Evolutionary conservation across 768 basidiomycete genomes (phyloP).

Genomic region (Rhodotorula babjevae): DNA sequence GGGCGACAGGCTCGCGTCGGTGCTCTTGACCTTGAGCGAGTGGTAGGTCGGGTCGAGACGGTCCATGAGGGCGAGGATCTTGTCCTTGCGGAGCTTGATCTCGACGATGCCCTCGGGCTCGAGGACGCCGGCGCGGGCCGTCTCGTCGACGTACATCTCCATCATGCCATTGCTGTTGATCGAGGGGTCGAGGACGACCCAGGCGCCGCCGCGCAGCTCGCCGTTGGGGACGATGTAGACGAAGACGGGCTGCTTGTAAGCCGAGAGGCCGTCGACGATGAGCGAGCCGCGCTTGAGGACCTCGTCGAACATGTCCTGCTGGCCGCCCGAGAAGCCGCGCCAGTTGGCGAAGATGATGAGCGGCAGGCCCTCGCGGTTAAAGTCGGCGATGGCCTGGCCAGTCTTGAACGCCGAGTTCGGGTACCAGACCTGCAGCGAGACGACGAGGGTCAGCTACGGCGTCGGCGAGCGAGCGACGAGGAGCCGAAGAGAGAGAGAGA

Average conservation of each 20-base stretch:
- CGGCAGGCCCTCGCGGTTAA: conserved; percentile 92
- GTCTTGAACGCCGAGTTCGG: conserved; percentile 99
- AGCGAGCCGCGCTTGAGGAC: conserved; percentile 44
- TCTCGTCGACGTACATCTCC: conserved; percentile 96
- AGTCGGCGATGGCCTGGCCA: conserved; percentile 97
- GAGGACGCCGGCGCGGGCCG: conserved; percentile 86
- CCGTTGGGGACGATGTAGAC: conserved; percentile 98
- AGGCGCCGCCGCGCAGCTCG: conserved; percentile 96
- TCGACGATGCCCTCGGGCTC: conserved; percentile 97
- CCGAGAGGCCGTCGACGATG: conserved; percentile 95
- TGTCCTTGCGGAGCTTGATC: conserved; percentile 95
- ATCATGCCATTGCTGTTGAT: conserved; percentile 89
- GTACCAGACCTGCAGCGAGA: conserved; percentile 69
- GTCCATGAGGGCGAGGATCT: conserved; percentile 84
- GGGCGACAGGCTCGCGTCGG: conserved; percentile 64
- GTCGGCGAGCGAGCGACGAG: not conserved
- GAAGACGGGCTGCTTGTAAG: conserved; percentile 95
- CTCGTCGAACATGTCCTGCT: conserved; percentile 77
- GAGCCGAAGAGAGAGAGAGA: not conserved
- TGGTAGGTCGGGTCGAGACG: conserved; percentile 82
- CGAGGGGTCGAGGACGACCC: conserved; percentile 97
- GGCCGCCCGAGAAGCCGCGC: conserved; percentile 99
- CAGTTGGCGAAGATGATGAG: conserved; percentile 99
- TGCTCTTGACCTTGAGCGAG: conserved; percentile 70
- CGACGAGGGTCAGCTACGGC: too few relatives aligned